phyloP scores from a whole-genome alignment of 1,139 yeast species.

The Kodamaea derodonti region DNA sequence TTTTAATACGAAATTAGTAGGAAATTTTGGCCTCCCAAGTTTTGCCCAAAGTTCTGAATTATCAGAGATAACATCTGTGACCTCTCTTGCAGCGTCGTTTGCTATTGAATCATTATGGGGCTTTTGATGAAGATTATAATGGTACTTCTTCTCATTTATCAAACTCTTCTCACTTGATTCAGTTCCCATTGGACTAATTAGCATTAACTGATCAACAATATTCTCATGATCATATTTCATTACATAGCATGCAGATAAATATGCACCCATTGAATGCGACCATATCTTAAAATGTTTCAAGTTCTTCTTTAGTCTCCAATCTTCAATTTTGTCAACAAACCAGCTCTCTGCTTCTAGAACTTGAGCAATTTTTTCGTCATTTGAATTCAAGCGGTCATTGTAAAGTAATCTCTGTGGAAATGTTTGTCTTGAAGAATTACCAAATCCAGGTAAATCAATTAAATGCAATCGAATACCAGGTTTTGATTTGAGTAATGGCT shows the following conservation, averaged over 20 bases:
- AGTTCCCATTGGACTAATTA: slow-evolving; percentile 47
- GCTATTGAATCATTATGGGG: slow-evolving; percentile 4
- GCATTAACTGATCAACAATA: slow-evolving; percentile 28
- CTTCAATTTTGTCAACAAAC: slow-evolving; percentile 41
- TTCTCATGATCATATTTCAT: slow-evolving; percentile 33
- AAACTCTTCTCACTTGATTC: slow-evolving; percentile 37
- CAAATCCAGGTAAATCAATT: slow-evolving; percentile 45
- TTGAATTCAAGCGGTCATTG: slow-evolving; percentile 16
- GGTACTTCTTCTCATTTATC: slow-evolving; percentile 28
- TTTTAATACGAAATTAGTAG: slow-evolving; percentile 29
- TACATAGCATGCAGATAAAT: slow-evolving; percentile 36
- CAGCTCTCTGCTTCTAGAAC: slow-evolving; percentile 36
- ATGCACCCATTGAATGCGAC: slow-evolving; percentile 47
- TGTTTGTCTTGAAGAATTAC: slow-evolving; percentile 40
- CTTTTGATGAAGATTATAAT: slow-evolving; percentile 31
- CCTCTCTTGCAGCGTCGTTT: slow-evolving; percentile 19
- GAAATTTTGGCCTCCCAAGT: slow-evolving; percentile 40
- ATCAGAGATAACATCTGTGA: slow-evolving; percentile 20
- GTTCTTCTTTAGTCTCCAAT: slow-evolving; percentile 29
- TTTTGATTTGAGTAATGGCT: slow-evolving; percentile 28
- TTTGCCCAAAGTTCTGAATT: slow-evolving; percentile 26
- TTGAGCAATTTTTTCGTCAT: slow-evolving; percentile 27
- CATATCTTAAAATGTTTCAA: slow-evolving; percentile 29
- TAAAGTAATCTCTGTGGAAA: slow-evolving; percentile 31
- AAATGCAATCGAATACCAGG: slow-evolving; percentile 31